Evolutionary conservation across 2,329 filamentous ascomycete genomes (phyloP).

Genomic region (Ilyonectria sp.): DNA sequence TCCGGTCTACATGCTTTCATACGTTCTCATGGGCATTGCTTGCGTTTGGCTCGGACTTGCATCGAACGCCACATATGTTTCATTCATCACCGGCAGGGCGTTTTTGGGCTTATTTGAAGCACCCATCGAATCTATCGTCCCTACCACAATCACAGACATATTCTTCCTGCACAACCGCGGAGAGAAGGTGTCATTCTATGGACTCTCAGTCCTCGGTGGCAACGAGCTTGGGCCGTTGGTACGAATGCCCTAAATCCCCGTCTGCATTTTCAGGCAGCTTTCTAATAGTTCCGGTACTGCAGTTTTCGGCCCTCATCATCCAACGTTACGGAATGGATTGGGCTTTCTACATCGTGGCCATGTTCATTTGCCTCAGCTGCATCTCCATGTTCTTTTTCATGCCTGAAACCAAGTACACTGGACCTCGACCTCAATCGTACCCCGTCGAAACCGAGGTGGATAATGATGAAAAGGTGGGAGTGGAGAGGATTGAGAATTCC

Average conservation of each 20-base stretch:
- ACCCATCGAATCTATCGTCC: slow-evolving; percentile 25
- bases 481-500: slow-evolving; percentile 6
- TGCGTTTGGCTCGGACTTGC: slow-evolving; percentile 27
- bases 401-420: slow-evolving; percentile 24
- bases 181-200: slow-evolving; percentile 25
- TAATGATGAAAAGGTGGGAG: background rate
- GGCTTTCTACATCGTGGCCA: slow-evolving; percentile 24
- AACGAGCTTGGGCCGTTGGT: slow-evolving; percentile 29
- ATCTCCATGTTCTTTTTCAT: slow-evolving; percentile 30
- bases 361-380: slow-evolving; percentile 24
- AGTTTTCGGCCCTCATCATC: slow-evolving; percentile 26
- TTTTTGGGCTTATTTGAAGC: slow-evolving; percentile 22
- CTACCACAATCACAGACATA: slow-evolving; percentile 24
- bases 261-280: no score
- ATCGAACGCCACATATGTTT: slow-evolving; percentile 16
- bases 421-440: slow-evolving; percentile 14
- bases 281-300: background rate
- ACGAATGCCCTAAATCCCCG: background rate
- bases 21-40: slow-evolving; percentile 23
- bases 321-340: slow-evolving; percentile 22
- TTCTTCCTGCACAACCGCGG: slow-evolving; percentile 26
- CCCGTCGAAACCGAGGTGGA: background rate
- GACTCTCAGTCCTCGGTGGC: slow-evolving; percentile 21
- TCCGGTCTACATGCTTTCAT: slow-evolving; percentile 21
- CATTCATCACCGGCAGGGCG: slow-evolving; percentile 23